Evolutionary conservation across 192 early-diverging fungal genomes (phyloP), one percentile per base, ranked within the genome.

Genomic region (Phlyctochytrium bullatum): DNA sequence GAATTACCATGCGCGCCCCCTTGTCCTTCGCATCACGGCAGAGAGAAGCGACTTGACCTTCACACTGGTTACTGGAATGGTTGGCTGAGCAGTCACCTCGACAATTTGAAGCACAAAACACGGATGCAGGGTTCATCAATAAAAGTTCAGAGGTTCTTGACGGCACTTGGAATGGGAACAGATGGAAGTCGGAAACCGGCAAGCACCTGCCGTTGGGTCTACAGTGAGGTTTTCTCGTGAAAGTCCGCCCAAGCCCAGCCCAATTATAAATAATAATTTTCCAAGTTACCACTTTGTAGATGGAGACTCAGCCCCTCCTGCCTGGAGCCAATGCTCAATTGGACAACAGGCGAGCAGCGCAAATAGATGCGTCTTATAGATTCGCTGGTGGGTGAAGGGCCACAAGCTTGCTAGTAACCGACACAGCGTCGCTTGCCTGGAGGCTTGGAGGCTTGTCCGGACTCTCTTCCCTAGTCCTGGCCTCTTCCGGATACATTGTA

Each of bases 41-140:
- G 34, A 62, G 17, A 34, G 24, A 24, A 10, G 12, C 6, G 14
- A 62, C 4, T 14, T 28, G 61, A 47, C 61, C 61, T 62, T 50
- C 25, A 30, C 14, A 14, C 4, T 14, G 50, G 6, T 62, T 36
- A 34, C 4, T 24, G 14, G 33, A 6, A 34, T 62, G 31, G 25
- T 4, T 50, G 61, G 6, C 12, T 30, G 50, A 62, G 20, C 24
- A 14, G 25, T 14, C 34, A 62, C 61, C 61, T 62, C 61, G 12
- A 25, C 61, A 62, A 35, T 62, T 62, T 28, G 61, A 62, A 4
- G 27, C 61, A 62, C 34, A 62, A 4, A 62, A 28, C 23, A 62
- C 6, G 4, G 61, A 62, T 6, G 54, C 20, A 14, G 54, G 40
- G 10, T 47, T 47, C 10, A 47, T 47, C 10, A 20, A 47, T 47